phyloP scores from a whole-genome alignment of 257 asterid genomes.

The Primulina eburnea region DNA sequence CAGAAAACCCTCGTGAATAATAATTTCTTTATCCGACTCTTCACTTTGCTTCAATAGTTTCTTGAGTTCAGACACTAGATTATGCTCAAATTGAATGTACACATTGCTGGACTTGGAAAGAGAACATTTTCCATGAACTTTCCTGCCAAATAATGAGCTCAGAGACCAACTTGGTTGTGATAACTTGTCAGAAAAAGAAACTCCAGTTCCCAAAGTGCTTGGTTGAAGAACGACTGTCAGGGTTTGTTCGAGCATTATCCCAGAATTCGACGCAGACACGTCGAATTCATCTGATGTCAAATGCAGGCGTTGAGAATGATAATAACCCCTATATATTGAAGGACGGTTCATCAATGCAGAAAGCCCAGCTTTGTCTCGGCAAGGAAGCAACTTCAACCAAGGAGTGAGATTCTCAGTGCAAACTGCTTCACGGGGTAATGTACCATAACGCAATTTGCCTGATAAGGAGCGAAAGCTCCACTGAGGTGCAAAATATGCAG shows the following conservation, averaged over 20 bases:
- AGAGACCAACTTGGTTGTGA: slow-evolving; percentile 84
- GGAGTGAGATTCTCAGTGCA: slow-evolving; percentile 99
- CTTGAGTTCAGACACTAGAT: slow-evolving; percentile 53
- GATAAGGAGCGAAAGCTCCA: slow-evolving; percentile 67
- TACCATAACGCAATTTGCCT: slow-evolving; percentile 74
- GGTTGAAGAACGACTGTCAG: slow-evolving; percentile 91
- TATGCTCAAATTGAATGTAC: slow-evolving; percentile 69
- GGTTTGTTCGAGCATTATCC: slow-evolving; percentile 82
- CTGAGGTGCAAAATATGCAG: slow-evolving; percentile 70
- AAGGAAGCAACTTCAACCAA: slow-evolving; percentile 98
- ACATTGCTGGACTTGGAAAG: slow-evolving; percentile 72
- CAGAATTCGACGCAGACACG: slow-evolving; percentile 37
- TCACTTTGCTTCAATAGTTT: slow-evolving; percentile 27
- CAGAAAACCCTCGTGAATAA: slow-evolving; percentile 26
- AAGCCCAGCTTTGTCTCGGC: slow-evolving; percentile 93
- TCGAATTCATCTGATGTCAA: slow-evolving; percentile 64
- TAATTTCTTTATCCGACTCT: slow-evolving; percentile 32
- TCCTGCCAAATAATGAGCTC: slow-evolving; percentile 82
- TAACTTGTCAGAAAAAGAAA: slow-evolving; percentile 35
- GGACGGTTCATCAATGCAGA: slow-evolving; percentile 91
- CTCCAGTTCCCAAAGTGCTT: slow-evolving; percentile 31
- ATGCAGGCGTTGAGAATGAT: slow-evolving; percentile 88
- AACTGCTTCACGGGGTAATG: slow-evolving; percentile 98
- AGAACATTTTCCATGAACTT: slow-evolving; percentile 64
- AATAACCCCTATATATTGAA: slow-evolving; percentile 73